These are phyloP conservation scores for Mycena indigotica DNA, from an alignment of 768 basidiomycete genomes.

Conservation along the genomic window DNA sequence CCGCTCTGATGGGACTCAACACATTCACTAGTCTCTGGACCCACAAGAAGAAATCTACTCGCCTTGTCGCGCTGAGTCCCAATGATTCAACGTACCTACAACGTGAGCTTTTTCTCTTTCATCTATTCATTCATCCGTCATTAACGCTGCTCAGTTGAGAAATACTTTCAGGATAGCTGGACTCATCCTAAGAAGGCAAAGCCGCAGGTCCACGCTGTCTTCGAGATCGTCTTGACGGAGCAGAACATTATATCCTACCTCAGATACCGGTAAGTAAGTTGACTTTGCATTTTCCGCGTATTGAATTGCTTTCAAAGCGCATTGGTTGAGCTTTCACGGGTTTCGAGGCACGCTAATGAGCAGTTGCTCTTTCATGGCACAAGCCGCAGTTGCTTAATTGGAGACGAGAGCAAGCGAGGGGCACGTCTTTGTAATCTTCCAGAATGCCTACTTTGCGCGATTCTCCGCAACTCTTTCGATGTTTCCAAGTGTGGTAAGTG, in stretches of 20 bases:
- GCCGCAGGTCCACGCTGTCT: conserved; percentile 52
- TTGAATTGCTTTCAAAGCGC: conserved; percentile 21
- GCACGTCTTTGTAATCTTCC: conserved; percentile 51
- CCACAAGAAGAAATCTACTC: conserved; percentile 13
- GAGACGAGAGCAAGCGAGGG: conserved; percentile 47
- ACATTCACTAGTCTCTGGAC: too few relatives aligned
- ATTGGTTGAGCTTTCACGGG: conserved; percentile 30
- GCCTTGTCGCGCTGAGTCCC: conserved; percentile 14
- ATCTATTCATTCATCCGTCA: neutral
- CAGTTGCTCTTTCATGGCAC: conserved; percentile 72
- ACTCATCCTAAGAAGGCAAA: conserved; percentile 53
- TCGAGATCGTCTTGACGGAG: conserved; percentile 52
- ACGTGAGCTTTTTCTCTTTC: conserved; percentile 1
- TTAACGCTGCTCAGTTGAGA: conserved; percentile 43
- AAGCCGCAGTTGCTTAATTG: conserved; percentile 56
- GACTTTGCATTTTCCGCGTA: neutral
- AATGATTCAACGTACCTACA: conserved; percentile 14
- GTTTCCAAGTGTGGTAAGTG: conserved; percentile 57
- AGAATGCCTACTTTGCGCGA: conserved; percentile 57
- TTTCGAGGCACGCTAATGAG: conserved; percentile 47
- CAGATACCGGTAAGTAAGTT: conserved; percentile 43
- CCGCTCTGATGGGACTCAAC: too few relatives aligned
- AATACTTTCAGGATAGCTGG: conserved; percentile 56
- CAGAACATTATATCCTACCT: conserved; percentile 46
- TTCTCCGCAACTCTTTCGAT: conserved; percentile 63